Conservation (phyloP, 2,329 filamentous ascomycete genomes). For the Gremmenia infestans region DNA sequence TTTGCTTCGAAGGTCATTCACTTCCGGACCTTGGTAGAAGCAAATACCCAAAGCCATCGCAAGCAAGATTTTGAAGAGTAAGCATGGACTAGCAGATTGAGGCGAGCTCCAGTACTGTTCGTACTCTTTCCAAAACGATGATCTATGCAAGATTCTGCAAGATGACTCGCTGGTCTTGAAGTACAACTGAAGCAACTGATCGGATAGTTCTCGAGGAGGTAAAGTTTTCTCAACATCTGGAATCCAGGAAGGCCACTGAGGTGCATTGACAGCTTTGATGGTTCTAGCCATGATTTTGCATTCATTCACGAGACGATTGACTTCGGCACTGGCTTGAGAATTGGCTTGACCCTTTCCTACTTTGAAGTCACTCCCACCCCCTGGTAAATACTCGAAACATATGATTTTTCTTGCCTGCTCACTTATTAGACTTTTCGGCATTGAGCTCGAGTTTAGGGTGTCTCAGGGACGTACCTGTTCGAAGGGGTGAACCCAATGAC, state of each 20-base stretch:
- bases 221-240: slow-evolving; percentile 14
- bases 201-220: slow-evolving; percentile 23
- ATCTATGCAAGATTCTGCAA: slow-evolving; percentile 42
- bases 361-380: background rate
- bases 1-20: slow-evolving; percentile 5
- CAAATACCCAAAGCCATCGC: slow-evolving; percentile 22
- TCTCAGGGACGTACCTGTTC: slow-evolving; percentile 14
- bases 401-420: slow-evolving; percentile 2
- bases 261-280: slow-evolving; percentile 10
- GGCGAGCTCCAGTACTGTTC: slow-evolving; percentile 36
- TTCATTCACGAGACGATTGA: slow-evolving; percentile 11
- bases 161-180: slow-evolving; percentile 38
- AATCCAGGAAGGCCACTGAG: slow-evolving; percentile 9
- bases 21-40: slow-evolving; percentile 18
- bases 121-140: slow-evolving; percentile 42
- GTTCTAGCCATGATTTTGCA: slow-evolving; percentile 20
- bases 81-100: slow-evolving; percentile 1
- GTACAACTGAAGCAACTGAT: slow-evolving; percentile 37
- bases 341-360: slow-evolving; percentile 1
- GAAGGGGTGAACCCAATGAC: slow-evolving; percentile 26
- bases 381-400: slow-evolving; percentile 1
- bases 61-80: slow-evolving; percentile 23
- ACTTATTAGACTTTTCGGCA: background rate
- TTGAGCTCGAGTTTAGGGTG: background rate
- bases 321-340: background rate